Percentiles rank a stretch among this genome's conserved stretches.
Evolutionary conservation across 768 basidiomycete genomes (phyloP).

Genomic region (Tulasnella sp.): DNA sequence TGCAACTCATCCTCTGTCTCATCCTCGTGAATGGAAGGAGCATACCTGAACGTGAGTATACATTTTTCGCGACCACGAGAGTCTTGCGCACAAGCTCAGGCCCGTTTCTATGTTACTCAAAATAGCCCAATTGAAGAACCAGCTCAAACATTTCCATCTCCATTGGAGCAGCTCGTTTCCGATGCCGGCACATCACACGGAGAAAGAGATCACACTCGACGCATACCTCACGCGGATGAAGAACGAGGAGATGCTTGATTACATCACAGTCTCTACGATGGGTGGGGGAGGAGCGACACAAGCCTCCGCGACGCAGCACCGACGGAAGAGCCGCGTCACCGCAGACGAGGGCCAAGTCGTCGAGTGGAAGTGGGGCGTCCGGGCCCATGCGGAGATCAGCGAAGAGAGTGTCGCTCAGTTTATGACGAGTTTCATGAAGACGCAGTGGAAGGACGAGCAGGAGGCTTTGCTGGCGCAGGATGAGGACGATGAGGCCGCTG

Average conservation of each 20-base stretch:
- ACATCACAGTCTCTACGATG: slow-evolving; percentile 29
- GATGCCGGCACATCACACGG: slow-evolving; percentile 39
- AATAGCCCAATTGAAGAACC: slow-evolving; percentile 58
- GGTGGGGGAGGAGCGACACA: slow-evolving; percentile 34
- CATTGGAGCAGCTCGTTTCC: slow-evolving; percentile 38
- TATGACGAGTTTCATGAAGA: slow-evolving; percentile 68
- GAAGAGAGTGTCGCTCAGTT: slow-evolving; percentile 66
- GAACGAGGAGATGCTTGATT: slow-evolving; percentile 71
- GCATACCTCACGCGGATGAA: slow-evolving; percentile 50
- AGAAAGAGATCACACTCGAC: slow-evolving; percentile 45
- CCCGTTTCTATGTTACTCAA: background rate
- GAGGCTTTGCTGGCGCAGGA: slow-evolving; percentile 5
- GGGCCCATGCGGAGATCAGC: slow-evolving; percentile 72
- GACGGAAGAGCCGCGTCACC: slow-evolving; percentile 35
- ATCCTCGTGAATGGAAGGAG: slow-evolving; percentile 72
- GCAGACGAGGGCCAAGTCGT: slow-evolving; percentile 32
- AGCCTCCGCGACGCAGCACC: slow-evolving; percentile 30
- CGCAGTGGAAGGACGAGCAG: slow-evolving; percentile 7
- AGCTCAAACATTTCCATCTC: slow-evolving; percentile 61
- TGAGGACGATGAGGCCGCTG: background rate
- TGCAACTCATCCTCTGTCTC: slow-evolving; percentile 71
- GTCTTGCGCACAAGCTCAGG: no score
- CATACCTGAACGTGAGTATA: slow-evolving; percentile 59
- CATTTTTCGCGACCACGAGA: background rate
- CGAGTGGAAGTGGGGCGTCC: slow-evolving; percentile 82